Conservation (phyloP, 306 rosid genomes). For the Malus sieversii region DNA sequence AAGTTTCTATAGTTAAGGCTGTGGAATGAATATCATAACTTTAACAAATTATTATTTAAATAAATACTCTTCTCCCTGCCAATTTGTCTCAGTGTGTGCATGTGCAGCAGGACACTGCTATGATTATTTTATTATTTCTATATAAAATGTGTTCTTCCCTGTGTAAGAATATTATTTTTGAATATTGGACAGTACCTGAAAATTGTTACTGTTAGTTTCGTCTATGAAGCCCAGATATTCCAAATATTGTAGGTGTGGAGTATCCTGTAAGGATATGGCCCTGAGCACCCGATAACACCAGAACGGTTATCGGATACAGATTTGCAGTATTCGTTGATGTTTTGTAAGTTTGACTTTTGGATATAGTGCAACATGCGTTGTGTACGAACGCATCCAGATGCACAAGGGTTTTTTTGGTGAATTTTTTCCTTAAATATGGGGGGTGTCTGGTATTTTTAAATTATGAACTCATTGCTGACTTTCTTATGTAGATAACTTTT, state of each 20-base stretch:
- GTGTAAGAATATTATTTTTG: background rate
- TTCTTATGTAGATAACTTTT: background rate
- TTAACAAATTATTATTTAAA: background rate
- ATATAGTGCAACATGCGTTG: background rate
- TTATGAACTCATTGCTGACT: background rate
- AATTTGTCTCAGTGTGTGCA: background rate
- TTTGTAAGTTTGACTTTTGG: background rate
- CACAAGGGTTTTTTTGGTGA: background rate
- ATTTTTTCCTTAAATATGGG: background rate
- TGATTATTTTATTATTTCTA: background rate
- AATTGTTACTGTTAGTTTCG: background rate
- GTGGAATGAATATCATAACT: background rate
- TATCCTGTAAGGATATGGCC: background rate
- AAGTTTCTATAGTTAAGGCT: background rate
- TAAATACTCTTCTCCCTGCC: background rate
- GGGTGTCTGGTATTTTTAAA: background rate
- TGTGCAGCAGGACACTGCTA: background rate
- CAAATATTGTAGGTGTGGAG: background rate
- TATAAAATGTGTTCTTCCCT: background rate
- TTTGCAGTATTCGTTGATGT: background rate
- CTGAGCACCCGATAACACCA: background rate
- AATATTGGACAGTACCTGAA: background rate
- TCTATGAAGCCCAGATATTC: background rate
- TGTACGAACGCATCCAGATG: background rate
- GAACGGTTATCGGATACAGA: background rate